Percentiles rank a stretch among this genome's conserved stretches.
phyloP scores from a whole-genome alignment of 768 basidiomycete genomes.

The Trichaptum fuscoviolaceum region DNA sequence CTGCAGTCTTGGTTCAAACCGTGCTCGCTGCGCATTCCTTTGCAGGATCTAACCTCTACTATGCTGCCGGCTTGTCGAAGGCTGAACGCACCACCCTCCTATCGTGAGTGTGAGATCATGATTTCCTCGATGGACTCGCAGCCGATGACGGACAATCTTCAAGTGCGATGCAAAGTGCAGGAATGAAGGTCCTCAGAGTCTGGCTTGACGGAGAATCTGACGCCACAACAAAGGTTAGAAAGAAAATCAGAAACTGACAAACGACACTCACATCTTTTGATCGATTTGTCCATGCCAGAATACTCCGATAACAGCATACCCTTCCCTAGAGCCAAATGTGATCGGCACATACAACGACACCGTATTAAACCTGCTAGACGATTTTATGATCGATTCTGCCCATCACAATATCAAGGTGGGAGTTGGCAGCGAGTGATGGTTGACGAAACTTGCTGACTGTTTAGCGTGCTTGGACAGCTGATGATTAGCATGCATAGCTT shows the following conservation, averaged over 20 bases:
- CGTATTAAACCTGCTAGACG: slow-evolving; percentile 31
- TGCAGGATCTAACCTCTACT: slow-evolving; percentile 22
- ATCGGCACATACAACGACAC: slow-evolving; percentile 33
- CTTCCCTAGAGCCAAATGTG: slow-evolving; percentile 28
- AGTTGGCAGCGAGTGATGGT: neutral
- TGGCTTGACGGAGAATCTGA: slow-evolving; percentile 23
- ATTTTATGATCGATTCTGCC: slow-evolving; percentile 34
- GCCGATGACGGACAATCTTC: neutral
- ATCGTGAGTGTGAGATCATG: slow-evolving; percentile 9
- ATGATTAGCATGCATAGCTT: slow-evolving; percentile 23
- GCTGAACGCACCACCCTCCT: slow-evolving; percentile 16
- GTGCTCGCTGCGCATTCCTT: slow-evolving; percentile 15
- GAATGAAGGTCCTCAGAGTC: slow-evolving; percentile 21
- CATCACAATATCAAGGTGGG: slow-evolving; percentile 26
- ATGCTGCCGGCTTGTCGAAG: slow-evolving; percentile 19
- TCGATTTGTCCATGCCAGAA: slow-evolving; percentile 14
- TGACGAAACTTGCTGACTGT: neutral
- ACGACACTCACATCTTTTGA: neutral
- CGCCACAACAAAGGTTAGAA: slow-evolving; percentile 12
- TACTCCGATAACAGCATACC: slow-evolving; percentile 21
- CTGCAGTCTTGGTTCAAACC: neutral
- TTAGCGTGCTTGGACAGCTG: slow-evolving; percentile 7
- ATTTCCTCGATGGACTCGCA: neutral
- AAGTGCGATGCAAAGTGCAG: slow-evolving; percentile 6
- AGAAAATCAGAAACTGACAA: slow-evolving; percentile 16